These are phyloP conservation scores for Coemansia sp. DNA, from an alignment of 192 early-diverging fungal species.

Conservation along the genomic window DNA sequence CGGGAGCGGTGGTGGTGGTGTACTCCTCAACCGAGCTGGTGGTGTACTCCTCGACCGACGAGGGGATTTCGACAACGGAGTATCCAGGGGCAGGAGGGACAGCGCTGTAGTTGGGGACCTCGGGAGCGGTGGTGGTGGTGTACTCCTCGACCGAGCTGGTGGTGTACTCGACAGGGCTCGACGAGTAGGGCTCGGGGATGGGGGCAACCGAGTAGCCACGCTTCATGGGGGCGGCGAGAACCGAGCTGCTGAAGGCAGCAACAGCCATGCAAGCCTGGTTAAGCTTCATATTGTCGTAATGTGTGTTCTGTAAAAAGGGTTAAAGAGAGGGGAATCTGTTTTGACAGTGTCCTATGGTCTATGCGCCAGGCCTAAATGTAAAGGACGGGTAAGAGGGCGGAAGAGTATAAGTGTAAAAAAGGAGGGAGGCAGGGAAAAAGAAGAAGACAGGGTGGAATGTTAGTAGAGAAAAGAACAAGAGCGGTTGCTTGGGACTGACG, in stretches of 20 bases:
- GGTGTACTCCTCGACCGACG: slow-evolving; percentile 7
- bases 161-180: slow-evolving; percentile 13
- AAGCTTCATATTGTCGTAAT: slow-evolving; percentile 55
- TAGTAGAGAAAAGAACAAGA: slow-evolving; percentile 22
- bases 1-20: slow-evolving; percentile 8
- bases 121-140: slow-evolving; percentile 11
- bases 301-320: slow-evolving; percentile 24
- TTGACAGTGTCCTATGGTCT: slow-evolving; percentile 42
- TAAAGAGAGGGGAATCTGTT: slow-evolving; percentile 19
- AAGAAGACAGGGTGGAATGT: slow-evolving; percentile 14
- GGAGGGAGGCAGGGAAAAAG: slow-evolving; percentile 7
- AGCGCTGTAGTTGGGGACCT: slow-evolving; percentile 14
- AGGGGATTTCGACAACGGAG: slow-evolving; percentile 2
- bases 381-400: slow-evolving; percentile 7
- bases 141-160: slow-evolving; percentile 6
- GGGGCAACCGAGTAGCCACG: slow-evolving; percentile 24
- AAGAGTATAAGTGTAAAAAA: not conserved
- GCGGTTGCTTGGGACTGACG: slow-evolving; percentile 11
- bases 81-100: slow-evolving; percentile 15
- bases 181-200: slow-evolving; percentile 14
- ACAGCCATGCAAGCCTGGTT: slow-evolving; percentile 54
- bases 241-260: slow-evolving; percentile 52
- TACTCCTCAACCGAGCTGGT: slow-evolving; percentile 1
- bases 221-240: slow-evolving; percentile 44
- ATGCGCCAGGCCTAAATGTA: slow-evolving; percentile 51